phyloP scores from a whole-genome alignment of 768 basidiomycete species.

The Lentinula lateritia region DNA sequence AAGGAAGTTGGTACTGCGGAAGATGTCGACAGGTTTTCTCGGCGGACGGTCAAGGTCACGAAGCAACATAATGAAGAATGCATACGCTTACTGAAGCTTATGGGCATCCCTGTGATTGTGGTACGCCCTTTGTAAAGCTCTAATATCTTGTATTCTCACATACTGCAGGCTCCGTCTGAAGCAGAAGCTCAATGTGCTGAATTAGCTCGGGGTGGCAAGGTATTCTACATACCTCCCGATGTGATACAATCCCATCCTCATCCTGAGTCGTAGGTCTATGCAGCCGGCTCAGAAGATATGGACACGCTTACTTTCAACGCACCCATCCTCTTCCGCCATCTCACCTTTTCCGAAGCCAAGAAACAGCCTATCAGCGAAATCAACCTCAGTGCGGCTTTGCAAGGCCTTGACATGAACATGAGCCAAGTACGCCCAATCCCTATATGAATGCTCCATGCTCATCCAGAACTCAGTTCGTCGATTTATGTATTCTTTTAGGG shows the following conservation, averaged over 20 bases:
- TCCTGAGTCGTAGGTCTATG: constrained; percentile 67
- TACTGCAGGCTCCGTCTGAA: constrained; percentile 85
- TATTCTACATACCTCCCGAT: constrained; percentile 16
- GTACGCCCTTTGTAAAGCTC: constrained; percentile 39
- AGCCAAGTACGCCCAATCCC: constrained; percentile 49
- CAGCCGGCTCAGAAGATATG: constrained; percentile 99
- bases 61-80: constrained; percentile 97
- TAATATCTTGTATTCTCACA: constrained; percentile 4
- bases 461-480: constrained; percentile 71
- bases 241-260: neutral
- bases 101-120: constrained; percentile 95
- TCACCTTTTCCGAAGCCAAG: constrained; percentile 97
- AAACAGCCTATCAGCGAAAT: constrained; percentile 96
- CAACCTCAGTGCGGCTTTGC: constrained; percentile 70
- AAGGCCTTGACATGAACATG: constrained; percentile 92
- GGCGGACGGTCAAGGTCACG: constrained; percentile 92
- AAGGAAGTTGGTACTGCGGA: constrained; percentile 94
- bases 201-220: constrained; percentile 93
- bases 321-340: constrained; percentile 88
- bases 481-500: constrained; percentile 92
- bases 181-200: constrained; percentile 99
- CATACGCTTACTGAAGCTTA: constrained; percentile 75
- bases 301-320: constrained; percentile 95
- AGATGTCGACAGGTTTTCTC: constrained; percentile 85
- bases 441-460: neutral